A percentile compares a stretch with the other conserved stretches of the same genome.
Conservation (phyloP, 495 filamentous ascomycete species). For the Staphylotrichum tortipilum region DNA sequence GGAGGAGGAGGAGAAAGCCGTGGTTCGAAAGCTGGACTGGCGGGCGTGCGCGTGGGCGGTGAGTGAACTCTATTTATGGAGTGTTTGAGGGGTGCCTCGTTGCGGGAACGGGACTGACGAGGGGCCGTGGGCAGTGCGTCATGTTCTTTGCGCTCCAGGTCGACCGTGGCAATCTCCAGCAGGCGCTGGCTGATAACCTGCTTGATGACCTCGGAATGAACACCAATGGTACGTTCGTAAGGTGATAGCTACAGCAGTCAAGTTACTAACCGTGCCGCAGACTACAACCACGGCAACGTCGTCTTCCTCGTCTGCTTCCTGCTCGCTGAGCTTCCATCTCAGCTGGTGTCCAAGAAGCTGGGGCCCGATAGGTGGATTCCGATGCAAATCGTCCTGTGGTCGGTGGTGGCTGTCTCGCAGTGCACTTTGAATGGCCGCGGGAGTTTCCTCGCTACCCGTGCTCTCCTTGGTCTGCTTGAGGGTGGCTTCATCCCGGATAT, state of each 20-base stretch:
- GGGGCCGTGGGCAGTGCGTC: conserved; percentile 19
- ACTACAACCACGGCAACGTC: conserved; percentile 67
- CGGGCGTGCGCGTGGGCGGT: conserved; percentile 43
- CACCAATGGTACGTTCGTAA: conserved; percentile 41
- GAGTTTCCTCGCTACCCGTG: conserved; percentile 52
- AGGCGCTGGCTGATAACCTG: conserved; percentile 49
- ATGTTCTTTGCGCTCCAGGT: conserved; percentile 52
- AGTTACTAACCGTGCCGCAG: conserved; percentile 15
- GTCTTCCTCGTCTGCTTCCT: conserved; percentile 64
- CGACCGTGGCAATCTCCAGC: conserved; percentile 47
- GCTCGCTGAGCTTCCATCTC: conserved; percentile 64
- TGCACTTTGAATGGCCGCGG: conserved; percentile 48
- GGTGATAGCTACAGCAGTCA: too few relatives aligned
- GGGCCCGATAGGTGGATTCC: conserved; percentile 80
- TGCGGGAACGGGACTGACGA: neutral
- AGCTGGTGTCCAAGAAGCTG: conserved; percentile 62
- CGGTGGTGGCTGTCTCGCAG: conserved; percentile 59
- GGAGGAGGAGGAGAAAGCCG: conserved; percentile 41
- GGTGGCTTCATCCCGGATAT: conserved; percentile 53
- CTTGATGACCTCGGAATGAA: conserved; percentile 44
- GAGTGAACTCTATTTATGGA: conserved; percentile 13
- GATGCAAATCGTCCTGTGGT: conserved; percentile 70
- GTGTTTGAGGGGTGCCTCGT: too few relatives aligned
- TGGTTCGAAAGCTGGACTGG: conserved; percentile 47
- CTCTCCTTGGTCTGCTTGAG: conserved; percentile 52